Evolutionary conservation across 345 rosid genomes (phyloP).

Genomic region (Populus deltoides): DNA sequence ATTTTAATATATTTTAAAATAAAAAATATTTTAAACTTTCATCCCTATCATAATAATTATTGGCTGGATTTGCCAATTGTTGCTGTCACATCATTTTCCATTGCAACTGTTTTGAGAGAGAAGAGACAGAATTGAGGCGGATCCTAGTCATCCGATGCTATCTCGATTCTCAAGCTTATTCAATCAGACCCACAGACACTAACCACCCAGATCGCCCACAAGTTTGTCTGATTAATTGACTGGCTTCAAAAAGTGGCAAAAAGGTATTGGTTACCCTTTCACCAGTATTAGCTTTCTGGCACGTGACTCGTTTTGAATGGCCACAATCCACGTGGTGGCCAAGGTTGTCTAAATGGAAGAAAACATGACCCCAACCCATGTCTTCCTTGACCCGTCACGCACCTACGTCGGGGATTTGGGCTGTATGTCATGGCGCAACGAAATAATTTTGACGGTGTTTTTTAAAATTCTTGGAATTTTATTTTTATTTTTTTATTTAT

Average conservation of each 20-base stretch:
- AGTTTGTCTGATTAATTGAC: neutral
- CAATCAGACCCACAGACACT: neutral
- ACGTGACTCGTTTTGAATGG: neutral
- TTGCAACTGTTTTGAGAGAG: neutral
- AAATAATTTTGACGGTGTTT: too few relatives aligned
- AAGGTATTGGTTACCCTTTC: neutral
- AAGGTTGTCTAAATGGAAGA: neutral
- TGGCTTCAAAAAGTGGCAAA: neutral
- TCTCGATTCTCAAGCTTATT: neutral
- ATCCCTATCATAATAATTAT: too few relatives aligned
- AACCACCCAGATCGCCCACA: neutral
- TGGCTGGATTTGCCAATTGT: neutral
- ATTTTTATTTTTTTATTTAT: too few relatives aligned
- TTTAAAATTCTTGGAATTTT: too few relatives aligned
- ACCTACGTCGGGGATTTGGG: neutral
- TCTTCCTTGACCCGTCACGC: neutral
- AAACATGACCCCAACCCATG: neutral
- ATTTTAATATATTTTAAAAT: too few relatives aligned
- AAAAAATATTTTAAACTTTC: too few relatives aligned
- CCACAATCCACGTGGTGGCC: neutral
- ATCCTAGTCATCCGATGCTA: conserved; percentile 25
- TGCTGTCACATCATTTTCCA: neutral
- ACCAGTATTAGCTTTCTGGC: neutral
- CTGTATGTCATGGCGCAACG: too few relatives aligned
- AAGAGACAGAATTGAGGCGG: conserved; percentile 17